Conservation (phyloP, 169 alveolate species). For the Plasmodium chabaudi region DNA sequence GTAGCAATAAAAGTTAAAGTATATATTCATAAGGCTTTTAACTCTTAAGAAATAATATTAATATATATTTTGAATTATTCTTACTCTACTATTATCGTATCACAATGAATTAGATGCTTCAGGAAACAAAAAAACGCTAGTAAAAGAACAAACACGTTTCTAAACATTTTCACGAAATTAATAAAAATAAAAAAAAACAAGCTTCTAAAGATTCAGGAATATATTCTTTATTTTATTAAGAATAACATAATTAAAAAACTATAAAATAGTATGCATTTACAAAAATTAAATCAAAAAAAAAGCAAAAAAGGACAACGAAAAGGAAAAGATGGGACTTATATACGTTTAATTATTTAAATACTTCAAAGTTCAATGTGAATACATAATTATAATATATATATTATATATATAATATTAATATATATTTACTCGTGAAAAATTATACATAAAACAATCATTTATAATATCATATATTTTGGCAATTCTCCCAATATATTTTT, state of each 20-base stretch:
- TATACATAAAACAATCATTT: no score
- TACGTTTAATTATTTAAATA: background rate
- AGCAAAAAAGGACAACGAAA: conserved; percentile 6
- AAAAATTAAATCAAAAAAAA: conserved; percentile 9
- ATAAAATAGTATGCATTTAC: background rate
- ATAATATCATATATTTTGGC: no score
- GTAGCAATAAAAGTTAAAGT: no score
- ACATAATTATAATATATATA: no score
- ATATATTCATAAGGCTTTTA: no score
- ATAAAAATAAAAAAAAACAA: conserved; percentile 23
- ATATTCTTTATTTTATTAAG: conserved; percentile 13
- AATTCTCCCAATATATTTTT: no score
- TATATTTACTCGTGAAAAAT: no score
- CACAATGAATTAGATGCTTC: conserved; percentile 41
- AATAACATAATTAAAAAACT: conserved; percentile 29
- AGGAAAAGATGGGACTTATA: background rate
- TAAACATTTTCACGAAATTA: conserved; percentile 50
- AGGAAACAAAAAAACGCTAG: conserved; percentile 42
- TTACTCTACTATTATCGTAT: conserved; percentile 68
- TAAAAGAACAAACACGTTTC: conserved; percentile 23
- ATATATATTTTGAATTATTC: conserved; percentile 8
- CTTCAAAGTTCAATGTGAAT: no score
- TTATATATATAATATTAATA: no score
- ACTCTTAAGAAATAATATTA: background rate
- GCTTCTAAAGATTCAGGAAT: background rate